Conservation (phyloP, 2,329 filamentous ascomycete genomes). For the Penicillium glabrum region DNA sequence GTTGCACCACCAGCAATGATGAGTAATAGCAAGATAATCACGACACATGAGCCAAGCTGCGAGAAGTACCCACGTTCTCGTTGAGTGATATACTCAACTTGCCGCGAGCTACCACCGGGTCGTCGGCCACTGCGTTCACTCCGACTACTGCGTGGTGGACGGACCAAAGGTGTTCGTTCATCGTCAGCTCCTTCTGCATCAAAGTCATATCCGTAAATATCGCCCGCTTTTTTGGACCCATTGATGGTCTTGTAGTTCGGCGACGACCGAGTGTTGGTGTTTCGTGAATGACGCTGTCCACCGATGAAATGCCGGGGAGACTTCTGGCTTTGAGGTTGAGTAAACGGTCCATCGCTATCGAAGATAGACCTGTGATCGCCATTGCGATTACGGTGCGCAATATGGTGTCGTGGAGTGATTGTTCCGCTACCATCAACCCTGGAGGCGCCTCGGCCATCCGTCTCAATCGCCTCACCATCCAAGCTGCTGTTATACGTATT, state of each 20-base stretch:
- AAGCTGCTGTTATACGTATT: conserved; percentile 65
- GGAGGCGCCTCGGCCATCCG: conserved; percentile 61
- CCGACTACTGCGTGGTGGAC: conserved; percentile 61
- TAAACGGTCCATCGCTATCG: conserved; percentile 75
- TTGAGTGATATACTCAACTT: conserved; percentile 72
- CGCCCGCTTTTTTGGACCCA: conserved; percentile 57
- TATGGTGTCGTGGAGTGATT: conserved; percentile 70
- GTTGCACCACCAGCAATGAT: conserved; percentile 82
- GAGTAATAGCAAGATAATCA: conserved; percentile 78
- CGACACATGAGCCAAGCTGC: conserved; percentile 81
- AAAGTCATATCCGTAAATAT: conserved; percentile 71
- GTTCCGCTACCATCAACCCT: conserved; percentile 58
- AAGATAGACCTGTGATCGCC: conserved; percentile 68
- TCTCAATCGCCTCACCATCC: conserved; percentile 67
- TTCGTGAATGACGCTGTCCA: conserved; percentile 64
- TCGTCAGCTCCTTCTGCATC: conserved; percentile 83
- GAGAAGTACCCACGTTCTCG: conserved; percentile 64
- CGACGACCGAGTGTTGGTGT: conserved; percentile 66
- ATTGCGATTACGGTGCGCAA: conserved; percentile 74
- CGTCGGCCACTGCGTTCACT: conserved; percentile 47
- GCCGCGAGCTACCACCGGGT: conserved; percentile 58
- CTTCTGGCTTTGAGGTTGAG: conserved; percentile 62
- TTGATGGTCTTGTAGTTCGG: conserved; percentile 49
- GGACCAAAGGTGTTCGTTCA: conserved; percentile 81
- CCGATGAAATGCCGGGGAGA: conserved; percentile 54